Evolutionary conservation across 306 rosid species (phyloP).

Genomic region (Acacia crassicarpa): DNA sequence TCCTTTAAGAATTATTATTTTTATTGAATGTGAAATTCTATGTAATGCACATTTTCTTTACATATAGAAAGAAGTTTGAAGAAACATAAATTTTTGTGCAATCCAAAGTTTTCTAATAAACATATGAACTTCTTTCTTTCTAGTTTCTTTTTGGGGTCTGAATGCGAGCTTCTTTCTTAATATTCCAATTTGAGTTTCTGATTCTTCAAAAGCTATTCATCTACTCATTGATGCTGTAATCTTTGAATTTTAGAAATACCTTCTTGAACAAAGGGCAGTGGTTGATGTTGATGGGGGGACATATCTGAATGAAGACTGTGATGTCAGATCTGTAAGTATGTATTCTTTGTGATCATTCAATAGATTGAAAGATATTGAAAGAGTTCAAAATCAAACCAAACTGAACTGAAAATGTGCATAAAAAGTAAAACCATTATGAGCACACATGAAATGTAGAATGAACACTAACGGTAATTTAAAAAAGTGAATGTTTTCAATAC

Average conservation of each 20-base stretch:
- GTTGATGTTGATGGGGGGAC: constrained; percentile 83
- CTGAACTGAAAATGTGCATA: background rate
- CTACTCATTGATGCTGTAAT: constrained; percentile 14
- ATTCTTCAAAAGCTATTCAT: constrained; percentile 14
- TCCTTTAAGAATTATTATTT: too few species aligned
- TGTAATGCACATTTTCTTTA: background rate
- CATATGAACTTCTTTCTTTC: background rate
- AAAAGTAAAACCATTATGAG: background rate
- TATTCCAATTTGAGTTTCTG: constrained; percentile 9
- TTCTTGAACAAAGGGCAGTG: constrained; percentile 82
- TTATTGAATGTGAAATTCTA: too few species aligned
- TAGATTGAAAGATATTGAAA: background rate
- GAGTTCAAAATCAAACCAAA: background rate
- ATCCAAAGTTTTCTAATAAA: background rate
- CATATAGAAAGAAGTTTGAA: background rate
- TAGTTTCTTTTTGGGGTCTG: background rate
- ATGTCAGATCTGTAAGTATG: constrained; percentile 86
- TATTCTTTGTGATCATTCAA: constrained; percentile 23
- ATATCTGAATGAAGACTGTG: constrained; percentile 83
- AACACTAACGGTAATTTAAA: background rate
- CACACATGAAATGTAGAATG: background rate
- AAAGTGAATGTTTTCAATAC: background rate
- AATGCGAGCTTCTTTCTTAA: background rate
- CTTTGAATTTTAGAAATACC: constrained; percentile 65
- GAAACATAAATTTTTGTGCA: background rate